phyloP scores from a whole-genome alignment of 805 yeast genomes.

The Groenewaldozyma tartarivorans region DNA sequence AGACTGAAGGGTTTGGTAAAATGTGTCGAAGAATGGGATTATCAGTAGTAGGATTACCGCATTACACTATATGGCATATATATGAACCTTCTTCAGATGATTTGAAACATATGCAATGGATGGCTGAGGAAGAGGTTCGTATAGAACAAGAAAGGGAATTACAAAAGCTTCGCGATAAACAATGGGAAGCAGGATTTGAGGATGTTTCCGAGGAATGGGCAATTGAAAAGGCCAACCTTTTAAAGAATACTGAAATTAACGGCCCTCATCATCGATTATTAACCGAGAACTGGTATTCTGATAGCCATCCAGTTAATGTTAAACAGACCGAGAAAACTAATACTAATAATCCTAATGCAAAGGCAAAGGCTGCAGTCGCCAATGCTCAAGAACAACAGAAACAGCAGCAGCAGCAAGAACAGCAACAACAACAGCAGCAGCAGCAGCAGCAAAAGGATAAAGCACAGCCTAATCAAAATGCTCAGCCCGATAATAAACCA shows the following conservation, averaged over 20 bases:
- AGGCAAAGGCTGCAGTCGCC: constrained; percentile 15
- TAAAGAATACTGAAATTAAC: constrained; percentile 60
- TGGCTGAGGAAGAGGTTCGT: constrained; percentile 33
- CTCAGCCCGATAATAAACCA: too few relatives aligned
- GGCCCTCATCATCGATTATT: constrained; percentile 19
- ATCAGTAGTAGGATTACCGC: constrained; percentile 85
- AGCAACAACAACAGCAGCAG: too few relatives aligned
- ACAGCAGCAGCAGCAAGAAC: too few relatives aligned
- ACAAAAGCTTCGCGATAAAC: constrained; percentile 26
- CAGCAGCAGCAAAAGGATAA: too few relatives aligned
- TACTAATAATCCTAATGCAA: too few relatives aligned
- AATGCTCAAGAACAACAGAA: constrained; percentile 4
- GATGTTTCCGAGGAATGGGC: constrained; percentile 69
- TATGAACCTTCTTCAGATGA: constrained; percentile 95
- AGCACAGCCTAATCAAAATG: too few relatives aligned
- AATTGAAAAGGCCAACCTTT: constrained; percentile 55
- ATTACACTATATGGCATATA: constrained; percentile 94
- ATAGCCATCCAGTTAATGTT: constrained; percentile 1
- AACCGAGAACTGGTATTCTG: constrained; percentile 17
- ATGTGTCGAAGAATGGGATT: constrained; percentile 81
- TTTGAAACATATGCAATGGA: constrained; percentile 53
- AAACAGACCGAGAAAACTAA: not conserved
- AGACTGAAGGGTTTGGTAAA: constrained; percentile 95
- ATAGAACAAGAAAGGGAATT: constrained; percentile 28
- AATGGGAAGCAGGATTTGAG: constrained; percentile 70